Percentiles rank a stretch among this genome's conserved stretches.
Conservation (phyloP, 495 filamentous ascomycete species). For the Talaromyces nanjingensis region DNA sequence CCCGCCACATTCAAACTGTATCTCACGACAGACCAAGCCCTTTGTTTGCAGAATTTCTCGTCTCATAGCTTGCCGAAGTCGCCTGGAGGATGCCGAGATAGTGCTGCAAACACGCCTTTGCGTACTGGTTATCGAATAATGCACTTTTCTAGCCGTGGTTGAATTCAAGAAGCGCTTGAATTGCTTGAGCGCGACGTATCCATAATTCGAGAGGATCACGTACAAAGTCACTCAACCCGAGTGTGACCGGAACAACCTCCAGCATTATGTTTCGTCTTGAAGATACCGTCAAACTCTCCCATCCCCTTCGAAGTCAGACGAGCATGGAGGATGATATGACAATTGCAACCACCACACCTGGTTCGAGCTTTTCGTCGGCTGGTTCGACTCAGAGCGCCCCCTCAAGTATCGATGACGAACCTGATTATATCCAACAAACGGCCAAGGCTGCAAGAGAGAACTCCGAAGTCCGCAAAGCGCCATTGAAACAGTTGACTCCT, state of each 20-base stretch:
- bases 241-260: not conserved
- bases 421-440: conserved; percentile 10
- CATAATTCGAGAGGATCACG: not conserved
- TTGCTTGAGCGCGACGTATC: not conserved
- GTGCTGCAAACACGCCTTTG: conserved; percentile 3
- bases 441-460: conserved; percentile 16
- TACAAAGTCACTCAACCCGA: too few species aligned
- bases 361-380: conserved; percentile 8
- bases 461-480: not conserved
- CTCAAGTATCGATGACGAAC: conserved; percentile 25
- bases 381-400: conserved; percentile 15
- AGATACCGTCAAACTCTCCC: conserved; percentile 31
- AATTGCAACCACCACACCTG: conserved; percentile 3
- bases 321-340: conserved; percentile 26
- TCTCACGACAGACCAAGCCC: not conserved
- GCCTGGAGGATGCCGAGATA: not conserved
- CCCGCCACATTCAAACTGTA: not conserved
- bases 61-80: not conserved
- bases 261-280: conserved; percentile 30
- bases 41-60: not conserved
- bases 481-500: conserved; percentile 22
- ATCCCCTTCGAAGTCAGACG: conserved; percentile 24
- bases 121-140: not conserved
- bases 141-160: not conserved
- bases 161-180: not conserved